These are phyloP conservation scores for Termitomyces sp. DNA, from an alignment of 768 basidiomycete genomes.

Conservation along the genomic window DNA sequence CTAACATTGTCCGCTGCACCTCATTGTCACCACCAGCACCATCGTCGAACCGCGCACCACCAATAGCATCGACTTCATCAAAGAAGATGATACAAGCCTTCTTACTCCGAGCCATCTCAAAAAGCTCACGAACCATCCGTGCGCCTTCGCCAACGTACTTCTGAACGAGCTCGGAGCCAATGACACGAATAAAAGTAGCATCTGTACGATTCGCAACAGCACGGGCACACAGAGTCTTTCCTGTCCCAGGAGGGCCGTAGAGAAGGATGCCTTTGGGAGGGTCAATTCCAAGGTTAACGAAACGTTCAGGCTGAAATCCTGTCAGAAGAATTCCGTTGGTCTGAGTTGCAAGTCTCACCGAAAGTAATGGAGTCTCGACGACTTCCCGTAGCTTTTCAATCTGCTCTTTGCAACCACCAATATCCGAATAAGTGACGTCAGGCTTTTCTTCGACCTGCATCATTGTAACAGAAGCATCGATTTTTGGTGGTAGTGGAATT, in stretches of 20 bases:
- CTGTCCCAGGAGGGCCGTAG: constrained; percentile 96
- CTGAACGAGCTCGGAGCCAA: constrained; percentile 98
- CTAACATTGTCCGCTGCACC: constrained; percentile 98
- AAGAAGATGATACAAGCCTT: constrained; percentile 99
- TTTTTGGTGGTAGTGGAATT: constrained; percentile 97
- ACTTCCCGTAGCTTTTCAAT: constrained; percentile 99
- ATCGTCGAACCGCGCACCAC: constrained; percentile 96
- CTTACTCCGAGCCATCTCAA: constrained; percentile 98
- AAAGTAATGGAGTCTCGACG: constrained; percentile 92
- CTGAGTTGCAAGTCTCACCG: constrained; percentile 44
- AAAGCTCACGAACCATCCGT: constrained; percentile 96
- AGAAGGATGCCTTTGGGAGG: constrained; percentile 97
- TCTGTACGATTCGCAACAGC: constrained; percentile 98
- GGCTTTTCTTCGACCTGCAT: constrained; percentile 99
- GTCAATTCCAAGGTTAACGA: constrained; percentile 97
- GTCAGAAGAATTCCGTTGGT: constrained; percentile 9
- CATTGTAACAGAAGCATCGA: constrained; percentile 99
- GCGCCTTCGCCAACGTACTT: constrained; percentile 99
- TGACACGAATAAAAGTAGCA: constrained; percentile 98
- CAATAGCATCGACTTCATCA: constrained; percentile 97
- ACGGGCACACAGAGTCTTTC: constrained; percentile 96
- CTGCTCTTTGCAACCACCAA: constrained; percentile 99
- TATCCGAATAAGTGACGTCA: constrained; percentile 95
- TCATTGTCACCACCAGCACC: constrained; percentile 99
- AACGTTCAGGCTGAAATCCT: constrained; percentile 83